These are phyloP conservation scores for Suillus cothurnatus DNA, from an alignment of 768 basidiomycete genomes.

Conservation along the genomic window DNA sequence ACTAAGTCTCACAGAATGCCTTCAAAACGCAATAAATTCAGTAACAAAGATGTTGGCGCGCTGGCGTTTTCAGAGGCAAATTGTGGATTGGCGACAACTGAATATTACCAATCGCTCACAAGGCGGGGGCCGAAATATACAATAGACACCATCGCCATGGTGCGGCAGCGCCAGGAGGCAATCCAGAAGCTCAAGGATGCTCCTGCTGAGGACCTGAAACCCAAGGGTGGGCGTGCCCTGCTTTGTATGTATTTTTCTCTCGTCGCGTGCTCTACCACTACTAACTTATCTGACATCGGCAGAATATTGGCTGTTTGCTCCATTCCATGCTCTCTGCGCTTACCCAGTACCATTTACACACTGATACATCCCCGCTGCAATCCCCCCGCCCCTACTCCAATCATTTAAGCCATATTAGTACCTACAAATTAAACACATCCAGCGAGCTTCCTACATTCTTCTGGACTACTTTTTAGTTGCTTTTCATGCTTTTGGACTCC, in stretches of 20 bases:
- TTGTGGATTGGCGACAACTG: not conserved
- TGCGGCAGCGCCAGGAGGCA: not conserved
- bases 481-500: not conserved
- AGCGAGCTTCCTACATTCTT: not conserved
- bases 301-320: not conserved
- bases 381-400: not conserved
- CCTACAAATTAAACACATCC: not conserved
- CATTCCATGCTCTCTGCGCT: not conserved
- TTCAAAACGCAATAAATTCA: not conserved
- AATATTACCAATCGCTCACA: not conserved
- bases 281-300: not conserved
- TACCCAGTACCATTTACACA: no score
- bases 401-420: not conserved
- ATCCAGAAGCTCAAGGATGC: not conserved
- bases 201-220: not conserved
- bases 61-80: not conserved
- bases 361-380: not conserved
- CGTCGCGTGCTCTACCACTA: not conserved
- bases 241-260: not conserved
- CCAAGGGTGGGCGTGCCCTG: not conserved
- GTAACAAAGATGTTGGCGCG: not conserved
- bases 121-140: not conserved
- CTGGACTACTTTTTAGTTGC: not conserved
- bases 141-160: not conserved
- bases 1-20: not conserved